phyloP scores from a whole-genome alignment of 371 early-diverging fungal genomes.

The Chytridium lagenaria region DNA sequence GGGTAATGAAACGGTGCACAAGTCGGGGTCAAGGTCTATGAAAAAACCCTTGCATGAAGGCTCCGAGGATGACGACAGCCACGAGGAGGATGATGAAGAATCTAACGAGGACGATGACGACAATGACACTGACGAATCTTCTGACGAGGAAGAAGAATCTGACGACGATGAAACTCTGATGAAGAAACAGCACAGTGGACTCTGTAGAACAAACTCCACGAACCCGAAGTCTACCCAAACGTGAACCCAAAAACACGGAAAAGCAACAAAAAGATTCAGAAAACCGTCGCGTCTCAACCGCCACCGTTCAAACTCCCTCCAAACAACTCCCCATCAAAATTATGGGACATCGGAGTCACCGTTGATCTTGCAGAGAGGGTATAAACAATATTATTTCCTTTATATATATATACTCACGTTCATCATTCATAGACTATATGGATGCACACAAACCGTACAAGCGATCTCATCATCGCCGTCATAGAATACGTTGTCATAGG shows the following conservation, averaged over 20 bases:
- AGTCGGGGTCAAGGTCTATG: no score
- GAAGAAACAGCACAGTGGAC: slow-evolving; percentile 1
- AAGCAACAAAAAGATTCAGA: slow-evolving; percentile 13
- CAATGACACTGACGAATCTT: neutral
- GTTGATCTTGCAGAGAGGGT: slow-evolving; percentile 42
- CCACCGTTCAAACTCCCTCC: no score
- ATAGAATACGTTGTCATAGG: slow-evolving; percentile 49
- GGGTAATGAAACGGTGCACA: neutral
- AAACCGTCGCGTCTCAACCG: neutral
- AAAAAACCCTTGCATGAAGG: no score
- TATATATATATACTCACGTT: neutral
- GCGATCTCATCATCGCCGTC: slow-evolving; percentile 43
- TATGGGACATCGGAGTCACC: slow-evolving; percentile 39
- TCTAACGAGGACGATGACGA: slow-evolving; percentile 24
- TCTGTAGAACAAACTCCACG: neutral
- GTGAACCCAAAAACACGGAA: neutral
- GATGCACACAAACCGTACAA: slow-evolving; percentile 45
- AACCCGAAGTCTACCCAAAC: neutral
- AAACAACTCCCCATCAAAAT: neutral
- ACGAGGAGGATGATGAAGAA: slow-evolving; percentile 32
- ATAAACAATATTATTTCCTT: neutral
- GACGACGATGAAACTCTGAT: slow-evolving; percentile 9
- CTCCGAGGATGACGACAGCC: no score
- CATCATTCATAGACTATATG: slow-evolving; percentile 31
- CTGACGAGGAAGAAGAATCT: slow-evolving; percentile 25